Evolutionary conservation across 495 filamentous ascomycete species (phyloP), one percentile per base, ranked within the genome.

Genomic region (Pyrenopolyporus hunteri): DNA sequence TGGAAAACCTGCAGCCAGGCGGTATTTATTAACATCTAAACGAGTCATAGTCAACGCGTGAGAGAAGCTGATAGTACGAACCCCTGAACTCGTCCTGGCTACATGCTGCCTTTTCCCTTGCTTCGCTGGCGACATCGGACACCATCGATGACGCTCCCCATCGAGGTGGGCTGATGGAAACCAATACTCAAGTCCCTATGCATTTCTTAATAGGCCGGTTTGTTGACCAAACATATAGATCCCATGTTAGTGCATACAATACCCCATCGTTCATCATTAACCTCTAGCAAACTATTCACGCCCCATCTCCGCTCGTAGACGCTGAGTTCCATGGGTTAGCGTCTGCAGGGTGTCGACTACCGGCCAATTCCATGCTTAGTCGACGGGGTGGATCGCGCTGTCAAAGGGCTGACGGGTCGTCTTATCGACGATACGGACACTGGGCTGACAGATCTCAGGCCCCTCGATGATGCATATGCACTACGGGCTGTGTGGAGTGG

Each of bases 71-170:
- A 26, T 2, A 44, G 23, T n/a, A n/a, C n/a, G n/a, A 44, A 29
- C 8, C 42, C n/a, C 23, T 45, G 37, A 45, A 39, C 4, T 1
- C 36, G 2, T 39, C 14, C 4, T 10, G 11, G 6, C 10, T 11
- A 26, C 7, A 43, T 3, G 23, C 23, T 16, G 16, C 28, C 25
- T 35, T 54, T 11, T 17, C 19, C 37, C 37, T 42, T 23, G 37
- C 37, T 42, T 42, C 9, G 23, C 13, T 42, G 46, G 40, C 59
- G 52, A 53, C 23, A 47, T 63, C 48, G 60, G 60, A 48, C n/a
- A 42, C 13, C 25, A 20, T 19, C 16, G 23, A 39, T 32, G 33
- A 14, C 44, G 10, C 19, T 17, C 11, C 28, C 22, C 32, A 16
- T 35, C 43, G 23, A 3, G 29, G 20, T 54, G 43, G 43, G 16